phyloP scores from a whole-genome alignment of 345 rosid species.

The Camelina sativa region DNA sequence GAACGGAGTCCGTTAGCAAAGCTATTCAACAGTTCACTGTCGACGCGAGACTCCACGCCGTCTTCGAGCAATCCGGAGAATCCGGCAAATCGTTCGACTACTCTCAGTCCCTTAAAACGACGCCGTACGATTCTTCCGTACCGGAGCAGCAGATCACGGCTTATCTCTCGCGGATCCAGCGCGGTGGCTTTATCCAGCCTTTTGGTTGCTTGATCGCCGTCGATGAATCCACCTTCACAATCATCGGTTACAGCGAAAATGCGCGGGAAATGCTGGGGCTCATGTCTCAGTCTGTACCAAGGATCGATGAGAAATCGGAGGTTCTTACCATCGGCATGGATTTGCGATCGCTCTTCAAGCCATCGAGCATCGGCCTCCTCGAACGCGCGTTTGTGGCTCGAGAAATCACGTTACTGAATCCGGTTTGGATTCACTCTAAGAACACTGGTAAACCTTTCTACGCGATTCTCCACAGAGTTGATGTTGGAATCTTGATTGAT shows the following conservation, averaged over 20 bases:
- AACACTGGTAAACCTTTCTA: slow-evolving; percentile 81
- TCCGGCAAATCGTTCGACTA: slow-evolving; percentile 89
- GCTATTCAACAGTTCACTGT: slow-evolving; percentile 94
- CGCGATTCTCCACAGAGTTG: slow-evolving; percentile 86
- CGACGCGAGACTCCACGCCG: slow-evolving; percentile 94
- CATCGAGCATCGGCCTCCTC: slow-evolving; percentile 60
- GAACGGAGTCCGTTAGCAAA: slow-evolving; percentile 68
- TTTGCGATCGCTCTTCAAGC: slow-evolving; percentile 69
- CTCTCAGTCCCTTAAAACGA: slow-evolving; percentile 69
- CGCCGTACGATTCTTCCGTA: slow-evolving; percentile 53
- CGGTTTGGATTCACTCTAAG: slow-evolving; percentile 87
- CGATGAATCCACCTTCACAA: slow-evolving; percentile 65
- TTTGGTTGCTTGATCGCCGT: slow-evolving; percentile 87
- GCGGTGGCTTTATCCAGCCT: slow-evolving; percentile 88
- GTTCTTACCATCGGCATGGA: slow-evolving; percentile 67
- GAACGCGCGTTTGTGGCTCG: slow-evolving; percentile 84
- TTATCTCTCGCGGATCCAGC: slow-evolving; percentile 81
- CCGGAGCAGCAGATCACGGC: slow-evolving; percentile 84
- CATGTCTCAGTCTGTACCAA: slow-evolving; percentile 83
- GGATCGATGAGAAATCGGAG: slow-evolving; percentile 72
- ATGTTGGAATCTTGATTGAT: slow-evolving; percentile 93
- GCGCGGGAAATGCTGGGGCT: slow-evolving; percentile 83
- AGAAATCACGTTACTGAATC: slow-evolving; percentile 81
- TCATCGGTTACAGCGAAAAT: slow-evolving; percentile 81
- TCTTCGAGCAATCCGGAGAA: slow-evolving; percentile 85